Evolutionary conservation across 495 filamentous ascomycete species (phyloP).

Genomic region (Aspergillus ellipticus): DNA sequence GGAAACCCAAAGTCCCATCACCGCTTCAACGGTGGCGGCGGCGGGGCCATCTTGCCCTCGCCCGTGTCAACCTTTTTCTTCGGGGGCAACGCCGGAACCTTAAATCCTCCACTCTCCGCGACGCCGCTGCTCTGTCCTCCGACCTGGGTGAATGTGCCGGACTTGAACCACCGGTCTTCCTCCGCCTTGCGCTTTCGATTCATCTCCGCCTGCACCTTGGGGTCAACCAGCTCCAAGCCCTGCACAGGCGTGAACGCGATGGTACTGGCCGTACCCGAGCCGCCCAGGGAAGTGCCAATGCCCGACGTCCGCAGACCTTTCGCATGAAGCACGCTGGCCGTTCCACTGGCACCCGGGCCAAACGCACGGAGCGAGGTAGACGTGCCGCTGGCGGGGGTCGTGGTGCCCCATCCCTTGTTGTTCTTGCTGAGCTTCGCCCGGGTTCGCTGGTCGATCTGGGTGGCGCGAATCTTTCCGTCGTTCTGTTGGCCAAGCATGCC

Average conservation of each 20-base stretch:
- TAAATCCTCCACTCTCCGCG: conserved; percentile 43
- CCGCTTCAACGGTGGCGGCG: conserved; percentile 29
- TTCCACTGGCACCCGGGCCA: conserved; percentile 59
- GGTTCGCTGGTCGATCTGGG: conserved; percentile 91
- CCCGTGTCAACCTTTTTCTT: conserved; percentile 44
- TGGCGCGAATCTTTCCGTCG: conserved; percentile 78
- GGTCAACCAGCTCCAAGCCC: conserved; percentile 92
- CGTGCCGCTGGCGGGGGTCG: conserved; percentile 57
- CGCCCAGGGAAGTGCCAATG: conserved; percentile 62
- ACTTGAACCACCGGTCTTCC: conserved; percentile 93
- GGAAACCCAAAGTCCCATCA: conserved; percentile 5
- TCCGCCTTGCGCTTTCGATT: conserved; percentile 88
- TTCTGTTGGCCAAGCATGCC: conserved; percentile 92
- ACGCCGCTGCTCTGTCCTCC: conserved; percentile 45
- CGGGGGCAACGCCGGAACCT: conserved; percentile 46
- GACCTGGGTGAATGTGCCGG: conserved; percentile 91
- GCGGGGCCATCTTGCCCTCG: conserved; percentile 43
- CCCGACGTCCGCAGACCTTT: conserved; percentile 73
- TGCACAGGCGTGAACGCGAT: conserved; percentile 93
- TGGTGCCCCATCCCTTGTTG: conserved; percentile 91
- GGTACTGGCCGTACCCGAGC: conserved; percentile 73
- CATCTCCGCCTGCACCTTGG: conserved; percentile 77
- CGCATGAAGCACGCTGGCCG: conserved; percentile 61
- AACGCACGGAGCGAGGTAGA: conserved; percentile 78
- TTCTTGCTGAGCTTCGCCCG: conserved; percentile 89